Evolutionary conservation across 1,139 yeast genomes (phyloP), one percentile per base, ranked within the genome.

Genomic region (Magnusiomyces ingens): DNA sequence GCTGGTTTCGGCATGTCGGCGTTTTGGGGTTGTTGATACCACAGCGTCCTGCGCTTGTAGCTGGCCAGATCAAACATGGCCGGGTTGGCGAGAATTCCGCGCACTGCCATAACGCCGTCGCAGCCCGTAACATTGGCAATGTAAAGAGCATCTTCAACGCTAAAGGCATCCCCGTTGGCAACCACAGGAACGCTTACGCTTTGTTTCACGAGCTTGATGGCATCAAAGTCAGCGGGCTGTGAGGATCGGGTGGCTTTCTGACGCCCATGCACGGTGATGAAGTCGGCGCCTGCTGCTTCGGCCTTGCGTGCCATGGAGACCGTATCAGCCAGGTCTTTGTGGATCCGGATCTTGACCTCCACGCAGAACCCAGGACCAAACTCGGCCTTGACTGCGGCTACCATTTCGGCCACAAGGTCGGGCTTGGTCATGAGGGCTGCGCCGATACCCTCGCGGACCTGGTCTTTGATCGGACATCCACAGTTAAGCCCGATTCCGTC

Each of bases 391-490:
- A 90, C 95, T 0, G 89, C 88, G 50, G 75, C 72, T 2, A 93
- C 96, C 96, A 93, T 86, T 1, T 78, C 76, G 0, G 93, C 79
- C 3, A 94, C 95, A 50, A 84, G 72, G 41, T 88, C 89, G 0
- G 94, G 89, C 58, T 87, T 83, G 32, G 82, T 74, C 90, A 93
- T 91, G 53, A 93, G 75, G 0, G 97, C 97, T 1, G 98, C 97
- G 3, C 99, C 99, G 26, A 93, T 90, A 17, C 99, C 99, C 67
- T 90, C 97, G 48, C 96, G 77, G 4, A 88, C 88, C 67, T 93
- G 99, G 60, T 93, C 98, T 59, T 84, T 86, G 51, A 93, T 90
- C 1, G 99, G 99, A 70, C 99, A 93, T 0, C 99, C 99, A 71
- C 99, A 93, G 72, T 93, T 94, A 54, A 93, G 75, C 0, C 99